Conservation (phyloP, 208 protist species). For the Trypanosoma platydactyli region DNA sequence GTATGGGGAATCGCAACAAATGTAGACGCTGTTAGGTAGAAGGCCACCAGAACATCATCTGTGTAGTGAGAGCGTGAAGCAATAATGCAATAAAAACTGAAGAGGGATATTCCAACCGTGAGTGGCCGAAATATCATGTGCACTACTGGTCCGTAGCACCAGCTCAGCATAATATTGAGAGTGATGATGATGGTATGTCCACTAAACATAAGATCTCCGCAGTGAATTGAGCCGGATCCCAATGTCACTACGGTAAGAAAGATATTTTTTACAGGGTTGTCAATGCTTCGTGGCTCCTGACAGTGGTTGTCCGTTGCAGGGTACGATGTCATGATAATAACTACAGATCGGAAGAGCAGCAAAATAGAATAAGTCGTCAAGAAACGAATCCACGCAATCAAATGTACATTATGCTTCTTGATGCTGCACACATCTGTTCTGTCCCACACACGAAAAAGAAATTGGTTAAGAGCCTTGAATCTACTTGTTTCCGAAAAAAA, state of each 20-base stretch:
- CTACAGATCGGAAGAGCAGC: constrained; percentile 67
- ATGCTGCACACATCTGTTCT: not conserved
- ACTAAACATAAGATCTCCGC: constrained; percentile 90
- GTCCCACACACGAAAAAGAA: constrained; percentile 57
- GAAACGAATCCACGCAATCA: constrained; percentile 74
- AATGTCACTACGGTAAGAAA: constrained; percentile 81
- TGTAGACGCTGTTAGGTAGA: constrained; percentile 59
- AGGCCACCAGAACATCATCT: constrained; percentile 74
- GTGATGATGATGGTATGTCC: constrained; percentile 87
- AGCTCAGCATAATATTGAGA: constrained; percentile 48
- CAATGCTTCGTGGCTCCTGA: constrained; percentile 63
- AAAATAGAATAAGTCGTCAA: constrained; percentile 58
- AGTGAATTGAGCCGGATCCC: constrained; percentile 79
- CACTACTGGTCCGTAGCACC: constrained; percentile 68
- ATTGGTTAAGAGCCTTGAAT: constrained; percentile 16
- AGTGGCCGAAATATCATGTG: constrained; percentile 35
- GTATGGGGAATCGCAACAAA: constrained; percentile 59
- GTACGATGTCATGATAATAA: constrained; percentile 78
- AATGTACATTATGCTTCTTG: constrained; percentile 25
- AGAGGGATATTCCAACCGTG: constrained; percentile 34
- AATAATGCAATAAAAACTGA: constrained; percentile 72
- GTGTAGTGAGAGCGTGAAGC: constrained; percentile 90
- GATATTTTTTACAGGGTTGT: constrained; percentile 66
- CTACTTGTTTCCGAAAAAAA: no score
- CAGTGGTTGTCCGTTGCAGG: constrained; percentile 84